Evolutionary conservation across 2,329 filamentous ascomycete genomes (phyloP), one percentile per base, ranked within the genome.

Genomic region (Fusarium concolor): DNA sequence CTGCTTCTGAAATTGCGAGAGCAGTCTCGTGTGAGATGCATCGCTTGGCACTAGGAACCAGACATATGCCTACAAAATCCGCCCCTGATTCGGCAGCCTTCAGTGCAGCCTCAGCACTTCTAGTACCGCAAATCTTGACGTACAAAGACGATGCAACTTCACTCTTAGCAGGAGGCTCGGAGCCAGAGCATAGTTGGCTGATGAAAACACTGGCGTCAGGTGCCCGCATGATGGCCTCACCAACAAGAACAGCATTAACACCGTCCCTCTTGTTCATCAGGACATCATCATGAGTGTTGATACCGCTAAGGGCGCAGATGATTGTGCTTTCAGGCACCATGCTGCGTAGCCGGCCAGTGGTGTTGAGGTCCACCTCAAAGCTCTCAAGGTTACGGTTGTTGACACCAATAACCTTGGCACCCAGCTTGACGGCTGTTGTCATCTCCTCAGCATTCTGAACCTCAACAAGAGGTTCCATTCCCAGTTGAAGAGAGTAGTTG

Each of bases 401-500:
- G 72, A 99, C 96, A 26, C 96, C 96, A 74, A 99, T 97, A 37
- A 93, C 95, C 79, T 94, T 91, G 22, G 96, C 88, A 12, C 95
- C 96, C 22, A 99, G 85, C 57, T 92, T 87, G 44, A 97, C 89
- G 10, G 96, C 96, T 57, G 89, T 90, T 38, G 90, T 86, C 93
- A 97, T 99, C 80, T 99, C 96, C 49, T 96, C 92, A 0, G 90
- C 89, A 41, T 92, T 99, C 76, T 99, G 97, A 28, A 99, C 96
- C 78, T 99, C 96, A 3, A 99, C 96, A 29, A 99, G 81, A 33
- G 96, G 96, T 80, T 99, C 96, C 96, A 99, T 99, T 18, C 94
- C 95, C 3, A 99, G 85, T 4, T 91, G 94, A 42, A 89, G 85
- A 2, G 94, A 97, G 81, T 98, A 99, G 58, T 89, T 86, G 83